Base-by-base conservation (phyloP, 2,329 filamentous ascomycete species). In the Clarireedia paspali region DNA sequence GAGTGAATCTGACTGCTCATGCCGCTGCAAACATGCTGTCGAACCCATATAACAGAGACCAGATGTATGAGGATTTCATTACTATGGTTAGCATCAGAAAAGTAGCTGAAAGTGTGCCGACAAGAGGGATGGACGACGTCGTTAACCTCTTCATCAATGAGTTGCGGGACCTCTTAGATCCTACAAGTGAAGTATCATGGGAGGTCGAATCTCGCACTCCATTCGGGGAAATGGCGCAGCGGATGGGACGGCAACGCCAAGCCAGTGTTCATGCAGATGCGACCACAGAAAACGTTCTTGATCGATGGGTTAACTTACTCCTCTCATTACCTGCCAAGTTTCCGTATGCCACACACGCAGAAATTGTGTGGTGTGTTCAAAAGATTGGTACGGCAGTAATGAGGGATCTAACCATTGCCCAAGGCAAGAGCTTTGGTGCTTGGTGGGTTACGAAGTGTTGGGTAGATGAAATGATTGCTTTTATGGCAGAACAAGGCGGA, bases 381-480 rank as follows among this genome's bases (percentile, higher is more conserved):
- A 80, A 84, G 24, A 76, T 94, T 23, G 86, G 88, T 12, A 89
- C 87, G 6, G 84, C 87, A 20, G 85, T 89, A 17, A 83, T 94
- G 75, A 80, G 89, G 54, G 90, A 95, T 64, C 80, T 95, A 56
- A 94, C 89, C 0, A 84, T 94, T 50, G 79, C 83, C 42, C 85
- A 88, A 61, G 88, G 87, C 17, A 83, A 85, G 67, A 91, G 87
- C 66, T 95, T 92, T 67, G 87, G 88, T n/a, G 85, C 88, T 5
- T 95, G 90, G 90, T 94, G 89, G 89, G 88, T 96, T 57, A 91
- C 91, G 3, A 96, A 96, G 70, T 91, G 92, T 57, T 97, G 92
- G 78, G 82, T 96, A 52, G 91, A 96, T 67, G 92, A 97, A 73
- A 95, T 95, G 89, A 83, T 91, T 50, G 80, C 87, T 56, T 96